Evolutionary conservation across 2,329 filamentous ascomycete species (phyloP).

Genomic region (Calonectria fujianensis): DNA sequence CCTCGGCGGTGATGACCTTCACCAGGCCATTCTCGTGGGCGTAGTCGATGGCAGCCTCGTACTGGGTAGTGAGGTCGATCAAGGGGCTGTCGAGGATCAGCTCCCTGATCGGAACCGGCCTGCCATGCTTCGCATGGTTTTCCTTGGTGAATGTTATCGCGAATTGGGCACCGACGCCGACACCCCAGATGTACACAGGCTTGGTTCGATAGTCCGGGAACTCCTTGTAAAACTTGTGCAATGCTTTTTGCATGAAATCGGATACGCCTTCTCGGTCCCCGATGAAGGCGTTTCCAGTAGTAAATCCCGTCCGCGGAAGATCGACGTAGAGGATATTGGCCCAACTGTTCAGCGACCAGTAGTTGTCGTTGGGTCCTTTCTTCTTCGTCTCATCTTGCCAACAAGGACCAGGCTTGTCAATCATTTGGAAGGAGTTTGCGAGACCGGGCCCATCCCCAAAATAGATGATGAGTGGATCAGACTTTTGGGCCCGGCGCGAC

Average conservation of each 20-base stretch:
- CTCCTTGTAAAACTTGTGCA: constrained; percentile 26
- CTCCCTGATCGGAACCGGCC: neutral
- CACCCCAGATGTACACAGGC: constrained; percentile 35
- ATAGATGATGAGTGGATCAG: constrained; percentile 25
- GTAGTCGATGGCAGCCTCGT: constrained; percentile 27
- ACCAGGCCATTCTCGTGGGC: constrained; percentile 17
- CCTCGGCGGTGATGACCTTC: neutral
- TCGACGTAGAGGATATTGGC: constrained; percentile 39
- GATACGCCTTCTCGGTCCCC: neutral
- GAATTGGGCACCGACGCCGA: constrained; percentile 29
- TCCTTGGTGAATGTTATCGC: constrained; percentile 19
- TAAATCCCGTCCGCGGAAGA: constrained; percentile 30
- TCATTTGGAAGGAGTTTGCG: constrained; percentile 18
- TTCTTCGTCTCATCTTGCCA: neutral
- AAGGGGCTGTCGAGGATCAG: constrained; percentile 40
- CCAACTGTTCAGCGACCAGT: constrained; percentile 30
- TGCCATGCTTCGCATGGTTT: neutral
- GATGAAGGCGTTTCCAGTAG: constrained; percentile 17
- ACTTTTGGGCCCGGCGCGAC: neutral
- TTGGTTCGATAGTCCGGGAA: constrained; percentile 1
- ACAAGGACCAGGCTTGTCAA: constrained; percentile 36
- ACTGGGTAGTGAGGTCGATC: constrained; percentile 33
- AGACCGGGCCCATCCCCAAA: constrained; percentile 35
- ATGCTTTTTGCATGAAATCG: constrained; percentile 20
- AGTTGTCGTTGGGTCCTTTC: constrained; percentile 7